A percentile compares a stretch with the other conserved stretches of the same genome.
Evolutionary conservation across 768 basidiomycete species (phyloP).

Genomic region (Tulasnella sp.): DNA sequence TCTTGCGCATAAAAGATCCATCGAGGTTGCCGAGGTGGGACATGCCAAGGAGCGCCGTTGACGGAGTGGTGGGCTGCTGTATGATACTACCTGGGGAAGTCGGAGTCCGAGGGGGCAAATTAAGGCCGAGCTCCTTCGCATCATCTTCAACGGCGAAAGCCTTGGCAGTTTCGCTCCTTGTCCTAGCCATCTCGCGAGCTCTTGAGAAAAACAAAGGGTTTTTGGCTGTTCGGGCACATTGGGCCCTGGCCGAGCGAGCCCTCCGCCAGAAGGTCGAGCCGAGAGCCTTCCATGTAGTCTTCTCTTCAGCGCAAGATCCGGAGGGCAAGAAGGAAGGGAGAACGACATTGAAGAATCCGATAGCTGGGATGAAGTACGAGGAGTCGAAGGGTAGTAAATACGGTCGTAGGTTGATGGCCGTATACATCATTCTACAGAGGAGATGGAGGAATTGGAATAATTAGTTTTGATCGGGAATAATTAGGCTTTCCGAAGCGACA

Average conservation of each 20-base stretch:
- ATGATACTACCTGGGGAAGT: background rate
- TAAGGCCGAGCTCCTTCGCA: constrained; percentile 17
- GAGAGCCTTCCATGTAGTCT: background rate
- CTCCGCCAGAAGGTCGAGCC: constrained; percentile 66
- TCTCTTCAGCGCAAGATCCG: constrained; percentile 39
- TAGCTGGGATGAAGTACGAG: constrained; percentile 79
- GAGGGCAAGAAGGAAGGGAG: constrained; percentile 66
- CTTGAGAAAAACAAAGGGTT: constrained; percentile 63
- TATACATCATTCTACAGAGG: constrained; percentile 67
- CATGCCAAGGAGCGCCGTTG: background rate
- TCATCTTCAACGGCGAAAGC: constrained; percentile 79
- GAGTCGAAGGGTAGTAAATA: constrained; percentile 44
- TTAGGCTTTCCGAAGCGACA: background rate
- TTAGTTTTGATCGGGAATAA: background rate
- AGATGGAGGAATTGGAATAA: background rate
- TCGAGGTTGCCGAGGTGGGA: background rate
- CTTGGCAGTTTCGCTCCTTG: constrained; percentile 63
- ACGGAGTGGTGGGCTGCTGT: background rate
- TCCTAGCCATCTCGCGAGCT: constrained; percentile 64
- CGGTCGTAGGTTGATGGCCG: constrained; percentile 77
- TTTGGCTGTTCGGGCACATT: constrained; percentile 67
- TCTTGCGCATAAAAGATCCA: background rate
- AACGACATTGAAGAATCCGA: constrained; percentile 80
- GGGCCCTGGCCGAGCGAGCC: constrained; percentile 67
- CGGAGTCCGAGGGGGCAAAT: background rate